phyloP scores from a whole-genome alignment of 768 basidiomycete genomes.

The Lactifluus pinguis region DNA sequence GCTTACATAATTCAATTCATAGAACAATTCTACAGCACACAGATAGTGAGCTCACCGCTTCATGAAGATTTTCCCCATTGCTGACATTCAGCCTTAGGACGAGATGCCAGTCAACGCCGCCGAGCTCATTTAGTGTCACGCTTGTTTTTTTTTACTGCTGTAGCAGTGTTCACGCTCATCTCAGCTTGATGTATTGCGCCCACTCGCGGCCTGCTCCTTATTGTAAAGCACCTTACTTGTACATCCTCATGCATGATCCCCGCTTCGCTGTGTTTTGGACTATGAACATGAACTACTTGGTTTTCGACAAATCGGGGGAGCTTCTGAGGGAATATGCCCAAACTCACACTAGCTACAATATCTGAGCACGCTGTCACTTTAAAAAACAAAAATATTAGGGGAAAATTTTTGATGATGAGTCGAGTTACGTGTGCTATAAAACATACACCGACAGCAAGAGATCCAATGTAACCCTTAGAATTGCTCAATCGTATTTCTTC shows the following conservation, averaged over 20 bases:
- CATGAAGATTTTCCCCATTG: neutral
- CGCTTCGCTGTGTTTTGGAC: neutral
- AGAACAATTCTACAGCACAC: constrained; percentile 97
- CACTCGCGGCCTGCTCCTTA: neutral
- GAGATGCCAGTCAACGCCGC: constrained; percentile 99
- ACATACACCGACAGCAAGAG: neutral
- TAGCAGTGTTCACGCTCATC: constrained; percentile 1
- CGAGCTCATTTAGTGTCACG: constrained; percentile 67
- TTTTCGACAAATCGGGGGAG: neutral
- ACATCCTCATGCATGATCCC: neutral
- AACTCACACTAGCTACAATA: neutral
- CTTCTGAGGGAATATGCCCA: neutral
- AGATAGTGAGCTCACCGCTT: constrained; percentile 51
- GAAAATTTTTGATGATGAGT: neutral
- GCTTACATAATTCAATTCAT: neutral
- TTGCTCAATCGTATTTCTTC: constrained; percentile 1
- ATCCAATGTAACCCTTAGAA: no score
- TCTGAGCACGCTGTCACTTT: neutral
- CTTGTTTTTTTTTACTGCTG: neutral
- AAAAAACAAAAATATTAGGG: neutral
- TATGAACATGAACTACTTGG: neutral
- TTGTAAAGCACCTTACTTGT: constrained; percentile 14
- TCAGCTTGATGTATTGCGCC: constrained; percentile 6
- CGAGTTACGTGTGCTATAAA: neutral
- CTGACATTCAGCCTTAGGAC: constrained; percentile 46